Evolutionary conservation across 768 basidiomycete species (phyloP).

Genomic region (Phylloporus sp.): DNA sequence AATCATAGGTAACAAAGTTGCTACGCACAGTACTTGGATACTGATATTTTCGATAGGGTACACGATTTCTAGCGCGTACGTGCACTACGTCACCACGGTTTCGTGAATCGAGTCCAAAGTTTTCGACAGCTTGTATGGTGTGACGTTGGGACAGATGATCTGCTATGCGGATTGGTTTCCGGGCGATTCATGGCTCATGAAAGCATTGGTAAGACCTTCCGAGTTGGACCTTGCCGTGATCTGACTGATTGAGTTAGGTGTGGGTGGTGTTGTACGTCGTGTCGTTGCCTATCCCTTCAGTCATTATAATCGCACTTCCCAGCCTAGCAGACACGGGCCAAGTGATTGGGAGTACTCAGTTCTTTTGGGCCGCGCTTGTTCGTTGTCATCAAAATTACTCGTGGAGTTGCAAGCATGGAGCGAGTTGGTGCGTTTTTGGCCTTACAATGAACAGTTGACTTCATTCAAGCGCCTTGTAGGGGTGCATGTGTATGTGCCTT

Average conservation of each 20-base stretch:
- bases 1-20: conserved; percentile 5
- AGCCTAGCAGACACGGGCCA: too few species aligned
- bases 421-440: too few species aligned
- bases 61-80: neutral
- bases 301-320: too few species aligned
- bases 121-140: conserved; percentile 9
- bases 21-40: too few species aligned
- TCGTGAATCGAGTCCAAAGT: neutral
- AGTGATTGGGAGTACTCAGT: neutral
- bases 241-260: too few species aligned
- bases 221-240: too few species aligned
- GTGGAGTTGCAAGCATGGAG: neutral
- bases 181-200: neutral
- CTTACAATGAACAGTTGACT: too few species aligned
- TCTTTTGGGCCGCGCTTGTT: neutral
- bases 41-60: conserved; percentile 4
- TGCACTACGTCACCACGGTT: neutral
- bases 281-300: too few species aligned
- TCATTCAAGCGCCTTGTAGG: conserved; percentile 1
- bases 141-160: conserved; percentile 8
- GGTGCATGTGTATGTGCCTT: conserved; percentile 5
- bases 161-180: conserved; percentile 12
- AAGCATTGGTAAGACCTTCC: conserved; percentile 7
- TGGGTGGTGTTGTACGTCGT: too few species aligned
- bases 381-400: conserved; percentile 1